Evolutionary conservation across 2,329 filamentous ascomycete species (phyloP).

Genomic region (Fusarium nurragi): DNA sequence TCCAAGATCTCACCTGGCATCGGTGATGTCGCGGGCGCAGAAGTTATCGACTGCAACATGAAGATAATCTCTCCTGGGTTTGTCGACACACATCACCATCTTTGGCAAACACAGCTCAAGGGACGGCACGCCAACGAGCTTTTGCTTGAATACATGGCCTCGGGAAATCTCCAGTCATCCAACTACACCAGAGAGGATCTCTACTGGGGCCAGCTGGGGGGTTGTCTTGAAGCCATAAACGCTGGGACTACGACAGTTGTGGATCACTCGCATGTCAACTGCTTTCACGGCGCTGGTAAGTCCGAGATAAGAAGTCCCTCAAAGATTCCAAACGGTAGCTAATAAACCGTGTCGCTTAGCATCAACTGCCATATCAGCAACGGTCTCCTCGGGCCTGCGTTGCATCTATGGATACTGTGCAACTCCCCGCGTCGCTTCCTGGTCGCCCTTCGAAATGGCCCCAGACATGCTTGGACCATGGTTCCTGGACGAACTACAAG

Average conservation of each 20-base stretch:
- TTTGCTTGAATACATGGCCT: slow-evolving; percentile 7
- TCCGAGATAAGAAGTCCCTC: rapidly evolving
- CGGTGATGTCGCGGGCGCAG: background rate
- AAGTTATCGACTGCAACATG: background rate
- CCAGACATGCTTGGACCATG: slow-evolving; percentile 2
- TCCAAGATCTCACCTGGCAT: background rate
- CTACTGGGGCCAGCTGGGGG: slow-evolving; percentile 27
- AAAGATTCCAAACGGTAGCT: background rate
- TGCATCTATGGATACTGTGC: slow-evolving; percentile 19
- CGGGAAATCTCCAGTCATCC: slow-evolving; percentile 4
- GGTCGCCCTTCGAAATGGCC: background rate
- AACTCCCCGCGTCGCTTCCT: slow-evolving; percentile 7
- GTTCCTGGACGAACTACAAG: background rate
- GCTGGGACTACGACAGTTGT: slow-evolving; percentile 27
- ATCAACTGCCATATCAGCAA: slow-evolving; percentile 7
- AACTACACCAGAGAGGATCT: background rate
- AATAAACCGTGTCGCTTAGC: background rate
- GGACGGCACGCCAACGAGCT: slow-evolving; percentile 7
- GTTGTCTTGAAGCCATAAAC: slow-evolving; percentile 21
- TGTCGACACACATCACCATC: slow-evolving; percentile 15
- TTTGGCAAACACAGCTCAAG: slow-evolving; percentile 21
- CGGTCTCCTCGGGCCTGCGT: background rate
- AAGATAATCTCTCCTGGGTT: slow-evolving; percentile 17
- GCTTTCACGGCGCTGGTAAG: background rate
- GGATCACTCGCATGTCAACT: slow-evolving; percentile 17